Conservation (phyloP, 192 early-diverging fungal species). For the Oehlia diaphana region DNA sequence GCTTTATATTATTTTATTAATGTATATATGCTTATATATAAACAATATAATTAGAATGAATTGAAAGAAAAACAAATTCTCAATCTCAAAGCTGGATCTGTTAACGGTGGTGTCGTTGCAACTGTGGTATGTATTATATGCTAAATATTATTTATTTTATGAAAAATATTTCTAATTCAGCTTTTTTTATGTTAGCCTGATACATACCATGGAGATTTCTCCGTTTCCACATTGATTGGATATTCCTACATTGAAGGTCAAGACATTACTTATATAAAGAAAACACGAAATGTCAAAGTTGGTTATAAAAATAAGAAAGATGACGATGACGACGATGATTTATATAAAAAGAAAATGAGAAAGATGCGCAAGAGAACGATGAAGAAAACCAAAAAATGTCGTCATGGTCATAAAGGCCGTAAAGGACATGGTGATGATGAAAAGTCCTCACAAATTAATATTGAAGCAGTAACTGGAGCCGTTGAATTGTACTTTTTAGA, state of each 20-base stretch:
- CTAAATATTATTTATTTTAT: not conserved
- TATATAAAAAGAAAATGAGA: not conserved
- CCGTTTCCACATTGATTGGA: slow-evolving; percentile 3
- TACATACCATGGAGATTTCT: slow-evolving; percentile 16
- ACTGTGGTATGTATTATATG: not conserved
- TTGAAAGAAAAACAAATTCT: slow-evolving; percentile 16
- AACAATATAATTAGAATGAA: not conserved
- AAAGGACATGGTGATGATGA: not conserved
- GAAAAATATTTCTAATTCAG: not conserved
- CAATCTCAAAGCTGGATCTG: slow-evolving; percentile 1
- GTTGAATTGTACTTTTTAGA: slow-evolving; percentile 18
- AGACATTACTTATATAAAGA: slow-evolving; percentile 2
- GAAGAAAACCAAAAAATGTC: not conserved
- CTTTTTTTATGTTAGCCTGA: slow-evolving; percentile 4
- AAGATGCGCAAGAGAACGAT: not conserved
- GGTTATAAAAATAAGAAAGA: slow-evolving; percentile 12
- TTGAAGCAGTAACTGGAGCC: slow-evolving; percentile 23
- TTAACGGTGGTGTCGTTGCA: slow-evolving; percentile 24
- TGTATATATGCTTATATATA: not conserved
- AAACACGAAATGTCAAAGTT: slow-evolving; percentile 13
- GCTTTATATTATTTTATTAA: not conserved
- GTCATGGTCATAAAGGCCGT: too few relatives aligned
- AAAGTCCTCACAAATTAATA: not conserved
- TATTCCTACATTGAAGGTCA: slow-evolving; percentile 13
- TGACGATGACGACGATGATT: not conserved